phyloP scores from a whole-genome alignment of 192 early-diverging fungal genomes.

The Gamsiella multidivaricata region DNA sequence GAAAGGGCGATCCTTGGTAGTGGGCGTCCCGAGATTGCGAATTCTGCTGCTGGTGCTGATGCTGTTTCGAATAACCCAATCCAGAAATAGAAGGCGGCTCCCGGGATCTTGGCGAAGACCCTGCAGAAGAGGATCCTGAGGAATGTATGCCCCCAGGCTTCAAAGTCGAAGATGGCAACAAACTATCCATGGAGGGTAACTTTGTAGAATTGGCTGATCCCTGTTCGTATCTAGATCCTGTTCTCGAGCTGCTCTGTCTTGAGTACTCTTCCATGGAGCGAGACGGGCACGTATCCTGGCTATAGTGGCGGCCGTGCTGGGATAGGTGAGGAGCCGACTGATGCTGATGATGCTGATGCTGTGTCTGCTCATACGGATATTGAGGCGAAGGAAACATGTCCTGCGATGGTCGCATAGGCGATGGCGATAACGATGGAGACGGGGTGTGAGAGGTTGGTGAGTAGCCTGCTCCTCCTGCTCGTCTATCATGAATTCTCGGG shows the following conservation, averaged over 20 bases:
- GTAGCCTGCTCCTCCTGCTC: no score
- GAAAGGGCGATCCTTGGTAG: not conserved
- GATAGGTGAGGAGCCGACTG: not conserved
- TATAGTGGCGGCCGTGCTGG: not conserved
- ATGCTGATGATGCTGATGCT: not conserved
- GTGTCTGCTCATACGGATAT: not conserved
- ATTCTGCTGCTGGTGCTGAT: constrained; percentile 14
- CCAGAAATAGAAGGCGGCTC: not conserved
- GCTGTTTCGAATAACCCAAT: not conserved
- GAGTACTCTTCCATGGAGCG: not conserved
- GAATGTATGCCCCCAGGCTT: constrained; percentile 7
- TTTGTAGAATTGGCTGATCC: not conserved
- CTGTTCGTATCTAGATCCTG: not conserved
- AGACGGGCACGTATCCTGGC: not conserved
- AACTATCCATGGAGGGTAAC: not conserved
- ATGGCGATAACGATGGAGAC: no score
- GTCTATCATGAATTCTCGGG: not conserved
- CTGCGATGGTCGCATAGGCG: not conserved
- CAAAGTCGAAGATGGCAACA: constrained; percentile 9
- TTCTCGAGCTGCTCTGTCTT: no score
- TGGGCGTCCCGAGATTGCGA: not conserved
- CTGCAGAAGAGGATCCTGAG: constrained; percentile 27
- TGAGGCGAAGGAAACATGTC: no score
- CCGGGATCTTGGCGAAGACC: constrained; percentile 28
- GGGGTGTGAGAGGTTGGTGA: no score